Evolutionary conservation across 164 flowering plant genomes (phyloP), one percentile per base, ranked within the genome.

Genomic region (Stephania yunnanensis): DNA sequence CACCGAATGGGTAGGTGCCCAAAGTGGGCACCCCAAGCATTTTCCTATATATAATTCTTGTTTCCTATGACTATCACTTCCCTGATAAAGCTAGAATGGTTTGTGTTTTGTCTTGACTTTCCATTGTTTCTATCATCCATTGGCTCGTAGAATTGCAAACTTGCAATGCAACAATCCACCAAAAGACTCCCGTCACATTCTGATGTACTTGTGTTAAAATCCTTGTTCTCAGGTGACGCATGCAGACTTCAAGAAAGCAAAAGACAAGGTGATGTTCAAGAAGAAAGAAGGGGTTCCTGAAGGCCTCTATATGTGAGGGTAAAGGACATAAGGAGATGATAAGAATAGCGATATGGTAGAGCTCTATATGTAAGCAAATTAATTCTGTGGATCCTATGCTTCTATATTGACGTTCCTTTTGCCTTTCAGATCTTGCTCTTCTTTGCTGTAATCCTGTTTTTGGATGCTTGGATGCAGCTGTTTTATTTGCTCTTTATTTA

Each of bases 241-340:
- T 81, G 74, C 77, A 1, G 98, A 94, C 80, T 91, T 94, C 80
- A 94, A 94, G 89, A 94, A 94, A 81, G 98, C 97, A 1, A 94
- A 94, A 82, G 98, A 92, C 64, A 94, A 94, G 88, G 98, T 94
- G 72, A 94, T 94, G 95, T 94, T 87, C 86, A 92, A 94, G 88
- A 94, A 94, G 89, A 94, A 93, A 82, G 98, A 93, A 85, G 98
- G 98, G 50, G 93, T 94, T 29, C 97, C 95, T 2, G 97, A 94
- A 84, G 98, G 98, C 20, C 97, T 94, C 25, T 94, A 94, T 30
- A 88, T 94, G 95, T 93, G 11, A 63, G 64, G 64, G 69, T 46
- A 73, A 73, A 73, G 20, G 20, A 44, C 42, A 36, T 10, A 42
- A 63, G 20, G 64, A 15, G n/a, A 15, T 58, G 7, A 3, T 58